phyloP scores from a whole-genome alignment of 2,329 filamentous ascomycete genomes.

The Lachnellula arida region DNA sequence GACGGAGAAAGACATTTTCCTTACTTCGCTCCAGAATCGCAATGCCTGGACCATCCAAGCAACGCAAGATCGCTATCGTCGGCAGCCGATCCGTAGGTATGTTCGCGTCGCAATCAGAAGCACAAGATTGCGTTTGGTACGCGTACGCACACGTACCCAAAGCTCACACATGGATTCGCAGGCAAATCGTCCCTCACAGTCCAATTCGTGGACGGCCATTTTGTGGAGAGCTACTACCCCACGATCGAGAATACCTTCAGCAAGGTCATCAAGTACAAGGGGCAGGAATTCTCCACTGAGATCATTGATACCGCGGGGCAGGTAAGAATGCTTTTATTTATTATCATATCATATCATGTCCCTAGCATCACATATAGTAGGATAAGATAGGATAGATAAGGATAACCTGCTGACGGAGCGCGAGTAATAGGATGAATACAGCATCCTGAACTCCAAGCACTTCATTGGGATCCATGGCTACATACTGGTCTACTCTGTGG shows the following conservation, averaged over 20 bases:
- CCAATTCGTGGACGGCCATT: slow-evolving; percentile 94
- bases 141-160: not conserved
- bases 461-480: slow-evolving; percentile 99
- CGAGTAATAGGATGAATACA: slow-evolving; percentile 79
- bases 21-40: not conserved
- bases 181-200: slow-evolving; percentile 97
- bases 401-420: slow-evolving; percentile 9
- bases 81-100: slow-evolving; percentile 87
- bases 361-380: not conserved
- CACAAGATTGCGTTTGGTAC: no score
- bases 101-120: slow-evolving; percentile 28
- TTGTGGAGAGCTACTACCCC: slow-evolving; percentile 98
- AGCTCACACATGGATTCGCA: slow-evolving; percentile 36
- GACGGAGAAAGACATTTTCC: not conserved
- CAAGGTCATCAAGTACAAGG: slow-evolving; percentile 88
- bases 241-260: slow-evolving; percentile 99
- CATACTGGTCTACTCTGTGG: slow-evolving; percentile 97
- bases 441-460: slow-evolving; percentile 95
- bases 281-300: slow-evolving; percentile 90
- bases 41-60: slow-evolving; percentile 52
- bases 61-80: slow-evolving; percentile 93
- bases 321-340: slow-evolving; percentile 43
- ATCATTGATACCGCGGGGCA: slow-evolving; percentile 98
- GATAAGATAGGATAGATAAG: not conserved
- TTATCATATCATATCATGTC: not conserved